Base-by-base conservation (phyloP, 1,139 yeast species). In the Hemisphaericaspora xylofermentans region DNA sequence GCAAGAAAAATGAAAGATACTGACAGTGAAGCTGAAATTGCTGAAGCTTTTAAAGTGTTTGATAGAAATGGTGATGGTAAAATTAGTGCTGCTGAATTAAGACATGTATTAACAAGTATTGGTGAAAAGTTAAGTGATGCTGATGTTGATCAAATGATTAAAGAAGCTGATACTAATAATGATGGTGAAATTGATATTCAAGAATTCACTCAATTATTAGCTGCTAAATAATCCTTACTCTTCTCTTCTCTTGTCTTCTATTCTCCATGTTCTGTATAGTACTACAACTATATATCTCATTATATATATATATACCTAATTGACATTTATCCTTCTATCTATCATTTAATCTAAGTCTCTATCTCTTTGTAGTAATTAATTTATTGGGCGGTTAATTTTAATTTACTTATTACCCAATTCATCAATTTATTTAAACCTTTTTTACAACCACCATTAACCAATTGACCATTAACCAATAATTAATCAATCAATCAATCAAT, bases 1-100 rank as follows among this genome's bases (percentile, higher is more conserved):
- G 96, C 97, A 25, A 84, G 98, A 69, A 95, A 93, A 63, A 84
- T 93, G 82, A 87, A 86, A 69, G 96, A 93, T 58, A 88, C 95
- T 46, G 98, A 93, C 64, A 84, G 94, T 26, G 98, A 93, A 66
- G 98, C 95, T 53, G 98, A 93, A 66, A 84, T 93, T 54, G 81
- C 94, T 51, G 98, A 93, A 69, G 98, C 98, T 13, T 93, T 93
- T 76, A 91, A 91, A 68, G 98, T 93, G 36, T 88, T 89, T 60
- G 88, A 82, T 66, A 75, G 88, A 61, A 95, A 93, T 63, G 97
- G 97, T 43, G 97, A 93, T 62, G 99, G 98, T 48, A 86, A 85
- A 66, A 93, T 93, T 60, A 86, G 95, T 44, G 93, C 95, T 45
- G 95, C 96, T 48, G 99, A 93, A 71, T 80, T 93, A 64, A 85